Conservation (phyloP, 2,329 filamentous ascomycete species). For the Fusarium sulawesiense region DNA sequence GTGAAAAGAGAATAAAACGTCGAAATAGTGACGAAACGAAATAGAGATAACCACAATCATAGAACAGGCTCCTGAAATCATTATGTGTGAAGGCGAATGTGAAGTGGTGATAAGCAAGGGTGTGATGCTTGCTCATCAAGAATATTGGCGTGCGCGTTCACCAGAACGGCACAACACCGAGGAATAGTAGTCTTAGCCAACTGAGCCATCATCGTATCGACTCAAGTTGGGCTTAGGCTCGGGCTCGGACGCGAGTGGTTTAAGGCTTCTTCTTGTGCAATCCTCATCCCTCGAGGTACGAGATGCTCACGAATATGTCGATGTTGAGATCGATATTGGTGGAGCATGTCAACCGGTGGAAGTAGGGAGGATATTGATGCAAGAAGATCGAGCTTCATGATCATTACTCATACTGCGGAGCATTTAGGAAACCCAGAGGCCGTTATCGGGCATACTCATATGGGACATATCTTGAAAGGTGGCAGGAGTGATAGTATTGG, state of each 20-base stretch:
- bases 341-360: conserved; percentile 32
- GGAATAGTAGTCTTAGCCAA: not conserved
- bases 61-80: conserved; percentile 35
- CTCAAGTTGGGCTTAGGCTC: conserved; percentile 19
- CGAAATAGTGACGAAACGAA: not conserved
- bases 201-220: conserved; percentile 20
- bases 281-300: conserved; percentile 31
- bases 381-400: conserved; percentile 24
- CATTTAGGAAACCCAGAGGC: conserved; percentile 36
- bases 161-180: conserved; percentile 24
- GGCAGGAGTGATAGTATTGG: conserved; percentile 46
- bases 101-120: conserved; percentile 13
- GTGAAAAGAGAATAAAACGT: conserved; percentile 8
- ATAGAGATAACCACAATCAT: conserved; percentile 32
- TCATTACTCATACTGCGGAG: conserved; percentile 10
- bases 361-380: conserved; percentile 20
- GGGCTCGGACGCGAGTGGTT: conserved; percentile 32
- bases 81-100: conserved; percentile 38
- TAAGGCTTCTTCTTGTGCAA: conserved; percentile 32
- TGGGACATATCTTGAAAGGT: conserved; percentile 45
- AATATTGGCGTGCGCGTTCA: conserved; percentile 5
- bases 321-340: conserved; percentile 11
- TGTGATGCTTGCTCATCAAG: conserved; percentile 11
- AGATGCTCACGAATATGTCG: conserved; percentile 13
- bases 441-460: conserved; percentile 35